Conservation (phyloP, 257 asterid genomes). For the Solanum rostratum region DNA sequence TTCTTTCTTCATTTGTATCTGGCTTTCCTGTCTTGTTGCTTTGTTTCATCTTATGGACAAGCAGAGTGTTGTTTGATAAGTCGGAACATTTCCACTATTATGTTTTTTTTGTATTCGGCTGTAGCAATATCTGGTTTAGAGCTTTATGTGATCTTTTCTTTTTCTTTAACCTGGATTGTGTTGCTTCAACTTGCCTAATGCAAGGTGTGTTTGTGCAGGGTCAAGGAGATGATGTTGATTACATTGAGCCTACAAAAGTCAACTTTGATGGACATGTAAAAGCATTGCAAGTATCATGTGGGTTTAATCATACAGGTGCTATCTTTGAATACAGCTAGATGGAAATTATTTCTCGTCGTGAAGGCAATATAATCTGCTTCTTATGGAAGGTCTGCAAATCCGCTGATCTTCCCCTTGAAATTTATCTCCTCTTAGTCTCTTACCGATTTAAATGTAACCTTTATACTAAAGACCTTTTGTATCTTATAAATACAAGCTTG, state of each 20-base stretch:
- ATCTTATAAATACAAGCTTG: background rate
- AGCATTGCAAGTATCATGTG: constrained; percentile 71
- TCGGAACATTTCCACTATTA: background rate
- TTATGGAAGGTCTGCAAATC: background rate
- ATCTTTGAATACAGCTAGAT: constrained; percentile 31
- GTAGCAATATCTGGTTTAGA: background rate
- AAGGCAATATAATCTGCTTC: background rate
- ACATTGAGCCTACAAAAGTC: constrained; percentile 44
- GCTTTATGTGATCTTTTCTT: background rate
- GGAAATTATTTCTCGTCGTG: background rate
- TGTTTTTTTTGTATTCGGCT: background rate
- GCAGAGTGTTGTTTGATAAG: background rate
- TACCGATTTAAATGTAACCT: background rate
- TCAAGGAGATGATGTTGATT: constrained; percentile 74
- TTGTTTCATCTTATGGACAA: background rate
- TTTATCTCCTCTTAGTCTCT: background rate
- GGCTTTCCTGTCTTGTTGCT: background rate
- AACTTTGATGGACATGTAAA: constrained; percentile 26
- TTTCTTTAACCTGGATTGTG: background rate
- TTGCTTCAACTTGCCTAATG: background rate
- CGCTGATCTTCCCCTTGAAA: background rate
- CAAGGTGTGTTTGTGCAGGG: constrained; percentile 33
- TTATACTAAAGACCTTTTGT: background rate
- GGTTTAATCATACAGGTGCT: constrained; percentile 87
- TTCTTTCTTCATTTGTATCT: background rate